phyloP scores from a whole-genome alignment of 2,329 filamentous ascomycete species.

The Rhinocladiella similis region DNA sequence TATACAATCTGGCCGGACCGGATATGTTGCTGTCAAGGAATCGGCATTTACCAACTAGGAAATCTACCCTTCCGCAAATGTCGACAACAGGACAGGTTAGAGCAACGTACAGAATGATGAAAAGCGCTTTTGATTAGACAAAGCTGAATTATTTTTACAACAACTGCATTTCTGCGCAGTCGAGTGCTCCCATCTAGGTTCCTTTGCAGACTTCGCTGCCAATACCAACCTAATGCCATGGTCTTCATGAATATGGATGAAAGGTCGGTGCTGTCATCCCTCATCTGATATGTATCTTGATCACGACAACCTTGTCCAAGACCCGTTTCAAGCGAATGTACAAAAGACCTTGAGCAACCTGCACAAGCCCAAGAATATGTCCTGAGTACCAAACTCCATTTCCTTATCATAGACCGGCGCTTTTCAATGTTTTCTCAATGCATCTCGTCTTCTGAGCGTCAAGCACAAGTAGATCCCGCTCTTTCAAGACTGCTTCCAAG shows the following conservation, averaged over 20 bases:
- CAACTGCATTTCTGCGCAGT: too few species aligned
- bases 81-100: background rate
- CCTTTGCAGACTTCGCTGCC: background rate
- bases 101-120: too few species aligned
- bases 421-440: conserved; percentile 52
- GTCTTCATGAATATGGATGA: background rate
- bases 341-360: conserved; percentile 11
- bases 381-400: conserved; percentile 1
- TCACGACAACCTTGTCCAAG: conserved; percentile 7
- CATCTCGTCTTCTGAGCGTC: conserved; percentile 68
- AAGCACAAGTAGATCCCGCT: conserved; percentile 66
- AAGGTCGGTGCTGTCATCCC: background rate
- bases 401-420: conserved; percentile 24
- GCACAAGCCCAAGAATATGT: conserved; percentile 4
- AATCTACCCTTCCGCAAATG: background rate
- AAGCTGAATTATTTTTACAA: too few species aligned
- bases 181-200: background rate
- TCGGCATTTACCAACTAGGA: background rate
- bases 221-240: background rate
- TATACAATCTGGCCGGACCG: background rate
- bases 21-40: background rate
- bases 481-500: conserved; percentile 67
- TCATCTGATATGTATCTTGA: conserved; percentile 11
- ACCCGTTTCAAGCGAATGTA: conserved; percentile 19
- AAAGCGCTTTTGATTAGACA: too few species aligned